Conservation (phyloP, 371 early-diverging fungal species). For the Coemansia sp. region DNA sequence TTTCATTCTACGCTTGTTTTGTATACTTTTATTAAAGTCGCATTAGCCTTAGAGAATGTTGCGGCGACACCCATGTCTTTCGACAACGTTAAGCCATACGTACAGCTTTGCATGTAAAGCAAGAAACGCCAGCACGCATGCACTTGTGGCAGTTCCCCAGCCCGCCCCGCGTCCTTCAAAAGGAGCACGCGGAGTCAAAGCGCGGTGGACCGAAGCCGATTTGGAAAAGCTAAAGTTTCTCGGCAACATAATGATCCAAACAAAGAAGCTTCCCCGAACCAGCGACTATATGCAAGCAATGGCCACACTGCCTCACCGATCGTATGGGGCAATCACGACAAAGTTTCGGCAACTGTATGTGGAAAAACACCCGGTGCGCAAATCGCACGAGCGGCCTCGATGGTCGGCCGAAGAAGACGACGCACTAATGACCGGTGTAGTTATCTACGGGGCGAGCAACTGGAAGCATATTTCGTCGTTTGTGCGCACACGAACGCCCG, state of each 20-base stretch:
- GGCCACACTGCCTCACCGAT: not conserved
- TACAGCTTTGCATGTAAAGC: not conserved
- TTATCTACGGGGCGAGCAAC: not conserved
- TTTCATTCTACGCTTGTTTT: too few species aligned
- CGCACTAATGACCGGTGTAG: not conserved
- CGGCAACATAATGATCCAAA: not conserved
- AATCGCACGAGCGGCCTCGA: not conserved
- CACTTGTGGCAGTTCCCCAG: too few species aligned
- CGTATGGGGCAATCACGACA: not conserved
- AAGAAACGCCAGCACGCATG: not conserved
- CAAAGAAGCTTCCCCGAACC: not conserved
- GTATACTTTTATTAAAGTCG: not conserved
- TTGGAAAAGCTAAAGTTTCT: not conserved
- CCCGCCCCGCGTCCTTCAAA: not conserved
- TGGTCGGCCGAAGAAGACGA: slow-evolving; percentile 1
- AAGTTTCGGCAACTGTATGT: not conserved
- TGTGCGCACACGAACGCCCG: not conserved
- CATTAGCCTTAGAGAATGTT: not conserved
- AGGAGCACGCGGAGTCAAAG: not conserved
- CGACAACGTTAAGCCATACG: not conserved
- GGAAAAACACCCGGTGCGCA: not conserved
- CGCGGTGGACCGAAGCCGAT: not conserved
- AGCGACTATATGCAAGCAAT: not conserved
- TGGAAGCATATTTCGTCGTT: not conserved
- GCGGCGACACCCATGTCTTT: not conserved